These are phyloP conservation scores for Lumnitzera littorea DNA, from an alignment of 345 rosid species.

Conservation along the genomic window DNA sequence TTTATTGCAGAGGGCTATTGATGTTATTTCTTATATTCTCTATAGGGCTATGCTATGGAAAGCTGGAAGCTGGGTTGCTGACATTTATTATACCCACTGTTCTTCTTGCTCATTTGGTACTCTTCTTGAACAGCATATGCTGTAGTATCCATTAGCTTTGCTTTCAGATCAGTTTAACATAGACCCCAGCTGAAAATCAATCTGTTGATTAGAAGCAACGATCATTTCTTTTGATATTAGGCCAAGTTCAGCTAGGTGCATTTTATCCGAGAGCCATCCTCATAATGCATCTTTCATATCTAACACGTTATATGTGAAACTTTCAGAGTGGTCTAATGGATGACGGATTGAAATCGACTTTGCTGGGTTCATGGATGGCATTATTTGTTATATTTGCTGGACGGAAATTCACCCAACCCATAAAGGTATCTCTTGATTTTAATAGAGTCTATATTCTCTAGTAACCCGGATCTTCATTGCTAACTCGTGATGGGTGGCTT, in stretches of 20 bases:
- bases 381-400: slow-evolving; percentile 83
- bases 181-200: slow-evolving; percentile 1
- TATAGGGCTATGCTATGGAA: slow-evolving; percentile 88
- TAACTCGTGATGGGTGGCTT: too few relatives aligned
- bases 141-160: neutral
- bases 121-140: slow-evolving; percentile 1
- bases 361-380: slow-evolving; percentile 81
- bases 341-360: slow-evolving; percentile 50
- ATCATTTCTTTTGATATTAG: neutral
- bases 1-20: too few relatives aligned
- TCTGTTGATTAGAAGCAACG: neutral
- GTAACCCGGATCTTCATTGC: too few relatives aligned
- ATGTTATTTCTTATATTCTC: slow-evolving; percentile 8
- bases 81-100: slow-evolving; percentile 78
- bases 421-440: slow-evolving; percentile 45
- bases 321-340: slow-evolving; percentile 75
- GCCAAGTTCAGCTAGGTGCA: too few relatives aligned
- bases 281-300: neutral
- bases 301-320: slow-evolving; percentile 7
- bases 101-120: slow-evolving; percentile 92
- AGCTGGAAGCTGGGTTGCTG: slow-evolving; percentile 87
- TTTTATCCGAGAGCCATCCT: neutral
- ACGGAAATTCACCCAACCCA: slow-evolving; percentile 85
- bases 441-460: neutral
- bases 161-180: neutral